phyloP scores from a whole-genome alignment of 2,329 filamentous ascomycete genomes.

The Daldinia sp. region DNA sequence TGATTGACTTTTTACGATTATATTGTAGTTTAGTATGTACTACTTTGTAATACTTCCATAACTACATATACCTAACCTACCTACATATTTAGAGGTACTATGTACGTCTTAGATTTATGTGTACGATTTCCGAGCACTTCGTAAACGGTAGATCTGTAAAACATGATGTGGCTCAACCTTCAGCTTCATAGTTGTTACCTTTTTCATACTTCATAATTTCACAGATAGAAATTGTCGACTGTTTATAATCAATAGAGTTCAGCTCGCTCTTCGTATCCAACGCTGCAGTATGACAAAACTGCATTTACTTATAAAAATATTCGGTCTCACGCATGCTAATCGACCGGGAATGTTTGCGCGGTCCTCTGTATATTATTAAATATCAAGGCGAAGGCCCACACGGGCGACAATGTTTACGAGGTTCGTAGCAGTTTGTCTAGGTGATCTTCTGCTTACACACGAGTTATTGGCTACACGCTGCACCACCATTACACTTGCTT shows the following conservation, averaged over 20 bases:
- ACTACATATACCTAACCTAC: no score
- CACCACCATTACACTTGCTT: constrained; percentile 39
- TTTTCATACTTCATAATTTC: constrained; percentile 6
- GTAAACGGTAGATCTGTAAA: constrained; percentile 8
- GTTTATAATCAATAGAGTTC: constrained; percentile 27
- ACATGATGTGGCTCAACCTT: constrained; percentile 4
- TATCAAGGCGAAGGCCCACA: constrained; percentile 35
- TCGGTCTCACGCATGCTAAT: constrained; percentile 36
- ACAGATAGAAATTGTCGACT: constrained; percentile 15
- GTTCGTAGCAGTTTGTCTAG: constrained; percentile 20
- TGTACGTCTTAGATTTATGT: neutral
- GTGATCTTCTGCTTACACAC: constrained; percentile 17
- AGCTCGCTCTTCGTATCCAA: constrained; percentile 35
- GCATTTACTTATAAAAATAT: constrained; percentile 30
- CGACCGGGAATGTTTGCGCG: constrained; percentile 35
- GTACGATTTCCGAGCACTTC: neutral
- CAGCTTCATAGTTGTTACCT: neutral
- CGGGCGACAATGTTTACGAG: constrained; percentile 40
- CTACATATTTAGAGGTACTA: no score
- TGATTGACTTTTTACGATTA: neutral
- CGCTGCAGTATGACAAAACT: constrained; percentile 33
- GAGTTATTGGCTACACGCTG: constrained; percentile 40
- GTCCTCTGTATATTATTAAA: constrained; percentile 35
- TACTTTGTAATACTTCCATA: no score
- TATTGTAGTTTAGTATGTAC: neutral